These are phyloP conservation scores for Penicillium samsonianum DNA, from an alignment of 495 filamentous ascomycete genomes.

Conservation along the genomic window DNA sequence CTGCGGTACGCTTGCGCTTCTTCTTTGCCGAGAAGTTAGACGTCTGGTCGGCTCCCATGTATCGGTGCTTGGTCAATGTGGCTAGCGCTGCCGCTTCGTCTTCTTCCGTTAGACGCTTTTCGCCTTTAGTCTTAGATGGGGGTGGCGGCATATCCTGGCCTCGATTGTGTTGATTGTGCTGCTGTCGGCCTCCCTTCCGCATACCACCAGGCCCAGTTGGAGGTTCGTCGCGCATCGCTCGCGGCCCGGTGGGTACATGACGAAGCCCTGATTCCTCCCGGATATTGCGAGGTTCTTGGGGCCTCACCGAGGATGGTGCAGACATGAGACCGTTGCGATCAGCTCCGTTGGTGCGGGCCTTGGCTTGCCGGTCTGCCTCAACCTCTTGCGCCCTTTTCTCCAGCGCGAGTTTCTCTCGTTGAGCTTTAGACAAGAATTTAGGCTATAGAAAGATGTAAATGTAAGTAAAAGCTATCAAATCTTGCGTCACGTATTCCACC, in stretches of 20 bases:
- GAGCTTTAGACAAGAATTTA: slow-evolving; percentile 86
- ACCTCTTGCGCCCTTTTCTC: slow-evolving; percentile 87
- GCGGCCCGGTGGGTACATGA: slow-evolving; percentile 73
- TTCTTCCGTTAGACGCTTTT: slow-evolving; percentile 58
- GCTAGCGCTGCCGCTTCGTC: slow-evolving; percentile 70
- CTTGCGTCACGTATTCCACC: background rate
- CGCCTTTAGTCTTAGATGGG: slow-evolving; percentile 46
- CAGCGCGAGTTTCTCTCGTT: slow-evolving; percentile 81
- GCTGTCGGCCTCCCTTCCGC: slow-evolving; percentile 45
- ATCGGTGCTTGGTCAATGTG: slow-evolving; percentile 74
- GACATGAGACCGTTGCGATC: slow-evolving; percentile 25
- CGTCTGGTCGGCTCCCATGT: slow-evolving; percentile 88
- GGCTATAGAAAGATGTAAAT: slow-evolving; percentile 55
- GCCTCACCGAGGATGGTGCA: slow-evolving; percentile 1
- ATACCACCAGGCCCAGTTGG: slow-evolving; percentile 57
- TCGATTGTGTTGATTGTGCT: slow-evolving; percentile 49
- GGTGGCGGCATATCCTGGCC: slow-evolving; percentile 59
- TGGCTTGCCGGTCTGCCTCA: slow-evolving; percentile 59
- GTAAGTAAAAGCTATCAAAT: slow-evolving; percentile 10
- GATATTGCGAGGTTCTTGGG: slow-evolving; percentile 13
- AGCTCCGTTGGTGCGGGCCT: slow-evolving; percentile 35
- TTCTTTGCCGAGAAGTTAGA: slow-evolving; percentile 96
- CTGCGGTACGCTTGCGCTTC: slow-evolving; percentile 88
- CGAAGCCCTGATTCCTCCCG: slow-evolving; percentile 4
- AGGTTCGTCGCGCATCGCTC: slow-evolving; percentile 64